A percentile compares a stretch with the other conserved stretches of the same genome.
Evolutionary conservation across 169 alveolate genomes (phyloP).

Genomic region (Amoebophrya sp.): DNA sequence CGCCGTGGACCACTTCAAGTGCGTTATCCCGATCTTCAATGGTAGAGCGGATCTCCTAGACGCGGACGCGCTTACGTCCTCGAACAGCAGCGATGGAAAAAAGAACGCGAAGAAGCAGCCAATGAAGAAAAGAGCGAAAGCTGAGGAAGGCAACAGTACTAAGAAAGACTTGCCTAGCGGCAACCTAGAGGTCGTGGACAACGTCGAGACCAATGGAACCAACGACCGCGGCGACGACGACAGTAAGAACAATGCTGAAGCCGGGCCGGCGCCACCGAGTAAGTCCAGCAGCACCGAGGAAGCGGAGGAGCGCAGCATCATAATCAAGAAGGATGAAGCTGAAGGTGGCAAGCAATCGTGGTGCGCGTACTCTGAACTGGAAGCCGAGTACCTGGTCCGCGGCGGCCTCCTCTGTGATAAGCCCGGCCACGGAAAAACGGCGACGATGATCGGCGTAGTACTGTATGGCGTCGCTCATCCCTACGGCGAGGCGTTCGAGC

Average conservation of each 20-base stretch:
- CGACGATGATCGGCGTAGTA: background rate
- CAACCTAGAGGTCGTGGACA: background rate
- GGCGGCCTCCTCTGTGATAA: background rate
- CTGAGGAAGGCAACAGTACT: background rate
- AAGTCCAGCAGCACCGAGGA: background rate
- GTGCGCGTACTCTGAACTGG: conserved; percentile 1
- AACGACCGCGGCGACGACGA: background rate
- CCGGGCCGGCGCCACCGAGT: background rate
- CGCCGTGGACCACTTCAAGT: conserved; percentile 4
- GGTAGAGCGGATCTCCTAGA: background rate
- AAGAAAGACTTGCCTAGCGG: background rate
- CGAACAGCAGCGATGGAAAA: background rate
- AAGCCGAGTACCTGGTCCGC: background rate
- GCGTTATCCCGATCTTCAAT: background rate
- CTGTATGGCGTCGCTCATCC: background rate
- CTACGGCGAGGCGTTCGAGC: background rate
- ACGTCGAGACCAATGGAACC: background rate
- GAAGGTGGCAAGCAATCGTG: background rate
- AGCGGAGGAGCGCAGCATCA: background rate
- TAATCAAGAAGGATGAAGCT: background rate
- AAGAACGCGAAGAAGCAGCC: background rate
- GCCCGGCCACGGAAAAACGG: conserved; percentile 13
- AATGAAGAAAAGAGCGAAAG: background rate
- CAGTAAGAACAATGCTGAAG: background rate
- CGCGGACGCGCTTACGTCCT: background rate